These are phyloP conservation scores for Actinomortierella ambigua DNA, from an alignment of 371 early-diverging fungal genomes.

Conservation along the genomic window DNA sequence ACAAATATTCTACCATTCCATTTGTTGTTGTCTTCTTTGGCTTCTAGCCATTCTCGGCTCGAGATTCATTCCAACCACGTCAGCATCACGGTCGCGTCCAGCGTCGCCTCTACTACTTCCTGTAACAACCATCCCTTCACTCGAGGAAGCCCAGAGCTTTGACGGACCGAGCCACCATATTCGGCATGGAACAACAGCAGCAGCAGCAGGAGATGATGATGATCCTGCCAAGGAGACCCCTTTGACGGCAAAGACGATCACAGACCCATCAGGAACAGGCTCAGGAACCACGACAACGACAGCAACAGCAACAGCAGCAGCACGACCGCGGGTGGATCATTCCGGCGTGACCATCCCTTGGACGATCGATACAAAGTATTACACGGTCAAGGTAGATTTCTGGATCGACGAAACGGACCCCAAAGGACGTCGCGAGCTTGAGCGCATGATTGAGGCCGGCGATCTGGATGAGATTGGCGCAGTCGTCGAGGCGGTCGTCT, in stretches of 20 bases:
- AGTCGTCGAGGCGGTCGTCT: slow-evolving; percentile 71
- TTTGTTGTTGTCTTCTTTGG: not conserved
- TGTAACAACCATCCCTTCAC: slow-evolving; percentile 34
- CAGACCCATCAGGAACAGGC: too few relatives aligned
- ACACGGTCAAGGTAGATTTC: slow-evolving; percentile 69
- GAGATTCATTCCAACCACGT: slow-evolving; percentile 41
- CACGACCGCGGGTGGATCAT: slow-evolving; percentile 27
- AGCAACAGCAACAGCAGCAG: slow-evolving; percentile 36
- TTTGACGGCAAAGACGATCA: too few relatives aligned
- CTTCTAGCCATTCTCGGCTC: slow-evolving; percentile 39
- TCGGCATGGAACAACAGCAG: not conserved
- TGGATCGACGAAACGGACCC: slow-evolving; percentile 67
- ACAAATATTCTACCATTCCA: slow-evolving; percentile 21
- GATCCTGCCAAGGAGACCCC: not conserved
- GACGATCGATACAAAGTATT: slow-evolving; percentile 74
- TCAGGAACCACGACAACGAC: slow-evolving; percentile 4
- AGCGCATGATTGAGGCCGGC: slow-evolving; percentile 50
- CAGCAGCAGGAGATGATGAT: slow-evolving; percentile 2
- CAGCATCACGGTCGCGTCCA: slow-evolving; percentile 34
- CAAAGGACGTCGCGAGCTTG: slow-evolving; percentile 33
- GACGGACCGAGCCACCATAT: too few relatives aligned
- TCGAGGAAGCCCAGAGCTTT: slow-evolving; percentile 18
- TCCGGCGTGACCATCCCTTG: slow-evolving; percentile 65
- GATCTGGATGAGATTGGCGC: slow-evolving; percentile 57
- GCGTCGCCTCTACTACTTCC: slow-evolving; percentile 42